These are phyloP conservation scores for Penicillium sp. DNA, from an alignment of 2,329 filamentous ascomycete species.

Conservation along the genomic window DNA sequence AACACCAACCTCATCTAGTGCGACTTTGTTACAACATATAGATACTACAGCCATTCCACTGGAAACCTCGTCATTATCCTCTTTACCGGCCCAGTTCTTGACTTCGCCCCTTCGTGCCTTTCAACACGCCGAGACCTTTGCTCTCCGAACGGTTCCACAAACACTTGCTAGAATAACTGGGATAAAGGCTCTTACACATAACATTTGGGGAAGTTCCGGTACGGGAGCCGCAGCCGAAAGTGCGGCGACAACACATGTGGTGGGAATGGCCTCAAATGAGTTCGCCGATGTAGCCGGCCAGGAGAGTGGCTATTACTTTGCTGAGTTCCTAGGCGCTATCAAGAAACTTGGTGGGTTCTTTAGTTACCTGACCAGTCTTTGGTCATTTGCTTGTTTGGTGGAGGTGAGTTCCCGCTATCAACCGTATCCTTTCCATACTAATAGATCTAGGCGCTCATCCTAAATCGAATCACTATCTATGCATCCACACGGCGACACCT, in stretches of 20 bases:
- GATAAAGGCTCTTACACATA: constrained; percentile 27
- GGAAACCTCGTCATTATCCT: constrained; percentile 24
- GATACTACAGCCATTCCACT: constrained; percentile 20
- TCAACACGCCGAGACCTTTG: constrained; percentile 37
- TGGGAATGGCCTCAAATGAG: constrained; percentile 33
- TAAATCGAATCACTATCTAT: constrained; percentile 92
- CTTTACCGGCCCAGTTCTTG: constrained; percentile 34
- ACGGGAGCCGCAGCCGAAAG: constrained; percentile 32
- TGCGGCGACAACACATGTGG: constrained; percentile 40
- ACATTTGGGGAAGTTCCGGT: constrained; percentile 24
- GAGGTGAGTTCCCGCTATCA: constrained; percentile 53
- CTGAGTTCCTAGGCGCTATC: constrained; percentile 51
- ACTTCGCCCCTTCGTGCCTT: constrained; percentile 39
- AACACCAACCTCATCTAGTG: constrained; percentile 23
- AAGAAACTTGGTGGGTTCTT: constrained; percentile 82
- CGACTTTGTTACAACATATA: constrained; percentile 21
- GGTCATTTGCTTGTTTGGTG: constrained; percentile 83
- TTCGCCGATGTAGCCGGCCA: constrained; percentile 35
- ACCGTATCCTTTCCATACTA: neutral
- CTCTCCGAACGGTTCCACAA: constrained; percentile 37
- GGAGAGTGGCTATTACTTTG: constrained; percentile 38
- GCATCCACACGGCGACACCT: constrained; percentile 81
- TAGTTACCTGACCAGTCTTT: constrained; percentile 85
- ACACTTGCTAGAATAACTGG: constrained; percentile 33
- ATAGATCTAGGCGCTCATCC: constrained; percentile 64